phyloP scores from a whole-genome alignment of 306 rosid genomes.

The Malus domestica region ASM211411v1 NC_041790.1:19089501-19090000 shows the following conservation, averaged over 20 bases:
- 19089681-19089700: neutral
- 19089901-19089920: conserved; percentile 9
- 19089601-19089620: conserved; percentile 42
- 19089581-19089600: conserved; percentile 60
- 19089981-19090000: conserved; percentile 51
- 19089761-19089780: conserved; percentile 38
- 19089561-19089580: conserved; percentile 59
- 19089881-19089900: neutral
- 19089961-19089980: conserved; percentile 65
- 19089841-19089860: neutral
- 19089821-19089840: neutral
- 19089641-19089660: conserved; percentile 24
- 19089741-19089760: conserved; percentile 43
- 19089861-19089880: neutral
- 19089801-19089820: conserved; percentile 43
- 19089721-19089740: conserved; percentile 4
- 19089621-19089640: conserved; percentile 40
- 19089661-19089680: neutral
- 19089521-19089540: conserved; percentile 61
- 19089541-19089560: conserved; percentile 55
- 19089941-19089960: conserved; percentile 43
- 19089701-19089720: conserved; percentile 16
- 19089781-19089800: conserved; percentile 43
- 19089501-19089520: neutral
- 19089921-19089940: conserved; percentile 59